These are phyloP conservation scores for Pulveroboletus ravenelii DNA, from an alignment of 768 basidiomycete species.

Conservation along the genomic window DNA sequence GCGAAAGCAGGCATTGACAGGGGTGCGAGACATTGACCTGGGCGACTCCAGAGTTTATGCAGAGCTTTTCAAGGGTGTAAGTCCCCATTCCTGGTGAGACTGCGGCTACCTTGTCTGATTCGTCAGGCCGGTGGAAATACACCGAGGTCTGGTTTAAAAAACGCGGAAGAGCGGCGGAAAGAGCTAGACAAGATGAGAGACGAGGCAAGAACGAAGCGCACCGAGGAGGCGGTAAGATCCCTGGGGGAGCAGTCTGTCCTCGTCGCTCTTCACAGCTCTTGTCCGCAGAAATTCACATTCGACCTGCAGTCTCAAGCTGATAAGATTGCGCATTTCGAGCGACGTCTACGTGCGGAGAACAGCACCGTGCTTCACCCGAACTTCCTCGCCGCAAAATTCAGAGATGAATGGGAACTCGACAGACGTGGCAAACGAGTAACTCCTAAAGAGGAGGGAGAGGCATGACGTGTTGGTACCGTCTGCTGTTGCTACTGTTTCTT, in stretches of 20 bases:
- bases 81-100: slow-evolving; percentile 14
- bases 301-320: slow-evolving; percentile 57
- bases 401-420: slow-evolving; percentile 47
- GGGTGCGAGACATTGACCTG: slow-evolving; percentile 57
- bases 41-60: slow-evolving; percentile 60
- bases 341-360: slow-evolving; percentile 42
- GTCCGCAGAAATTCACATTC: slow-evolving; percentile 42
- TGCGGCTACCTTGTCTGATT: background rate
- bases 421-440: slow-evolving; percentile 24
- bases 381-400: slow-evolving; percentile 53
- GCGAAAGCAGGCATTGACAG: slow-evolving; percentile 41
- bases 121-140: slow-evolving; percentile 40
- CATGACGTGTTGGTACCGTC: slow-evolving; percentile 27
- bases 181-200: slow-evolving; percentile 68
- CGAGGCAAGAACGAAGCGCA: slow-evolving; percentile 56
- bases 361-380: slow-evolving; percentile 61
- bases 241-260: background rate
- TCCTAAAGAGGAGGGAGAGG: slow-evolving; percentile 30
- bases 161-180: slow-evolving; percentile 64
- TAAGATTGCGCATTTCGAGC: slow-evolving; percentile 61
- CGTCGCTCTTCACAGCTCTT: slow-evolving; percentile 8
- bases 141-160: slow-evolving; percentile 42
- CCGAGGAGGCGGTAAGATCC: slow-evolving; percentile 48
- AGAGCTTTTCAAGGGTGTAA: slow-evolving; percentile 55
- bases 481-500: background rate